phyloP scores from a whole-genome alignment of 805 yeast species.

The Sungouiozyma intestinalis region DNA sequence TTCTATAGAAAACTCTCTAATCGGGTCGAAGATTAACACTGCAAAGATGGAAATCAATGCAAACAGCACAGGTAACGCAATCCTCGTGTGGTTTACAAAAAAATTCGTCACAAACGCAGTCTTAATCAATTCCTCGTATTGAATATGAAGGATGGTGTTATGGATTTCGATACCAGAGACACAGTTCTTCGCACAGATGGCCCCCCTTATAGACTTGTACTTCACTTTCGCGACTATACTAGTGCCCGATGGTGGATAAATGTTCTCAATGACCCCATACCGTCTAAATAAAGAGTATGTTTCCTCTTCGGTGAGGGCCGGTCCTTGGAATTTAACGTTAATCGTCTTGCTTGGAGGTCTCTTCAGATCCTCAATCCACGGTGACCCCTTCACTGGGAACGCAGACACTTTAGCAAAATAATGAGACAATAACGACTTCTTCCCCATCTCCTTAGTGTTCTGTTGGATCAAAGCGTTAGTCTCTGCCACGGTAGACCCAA shows the following conservation, averaged over 20 bases:
- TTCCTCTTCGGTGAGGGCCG: conserved; percentile 64
- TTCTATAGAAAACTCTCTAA: conserved; percentile 68
- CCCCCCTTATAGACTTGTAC: conserved; percentile 50
- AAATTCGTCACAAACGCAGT: conserved; percentile 46
- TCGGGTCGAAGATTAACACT: conserved; percentile 84
- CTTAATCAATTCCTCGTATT: conserved; percentile 49
- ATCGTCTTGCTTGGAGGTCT: conserved; percentile 59
- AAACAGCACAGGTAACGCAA: conserved; percentile 67
- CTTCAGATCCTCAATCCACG: conserved; percentile 92
- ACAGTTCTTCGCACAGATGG: conserved; percentile 85
- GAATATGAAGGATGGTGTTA: conserved; percentile 60
- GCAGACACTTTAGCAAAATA: conserved; percentile 43
- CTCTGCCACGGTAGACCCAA: conserved; percentile 37
- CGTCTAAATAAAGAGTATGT: conserved; percentile 73
- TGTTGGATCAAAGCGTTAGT: conserved; percentile 42
- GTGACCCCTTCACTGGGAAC: conserved; percentile 77
- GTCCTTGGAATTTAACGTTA: conserved; percentile 66
- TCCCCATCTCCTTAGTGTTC: conserved; percentile 35
- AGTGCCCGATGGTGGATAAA: conserved; percentile 40
- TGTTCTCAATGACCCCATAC: conserved; percentile 76
- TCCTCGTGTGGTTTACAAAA: conserved; percentile 66
- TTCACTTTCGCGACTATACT: conserved; percentile 45
- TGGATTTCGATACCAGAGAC: conserved; percentile 65
- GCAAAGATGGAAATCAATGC: conserved; percentile 76
- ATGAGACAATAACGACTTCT: conserved; percentile 28